A percentile compares a stretch with the other conserved stretches of the same genome.
phyloP scores from a whole-genome alignment of 805 yeast species.

The Suhomyces xylopsoci region DNA sequence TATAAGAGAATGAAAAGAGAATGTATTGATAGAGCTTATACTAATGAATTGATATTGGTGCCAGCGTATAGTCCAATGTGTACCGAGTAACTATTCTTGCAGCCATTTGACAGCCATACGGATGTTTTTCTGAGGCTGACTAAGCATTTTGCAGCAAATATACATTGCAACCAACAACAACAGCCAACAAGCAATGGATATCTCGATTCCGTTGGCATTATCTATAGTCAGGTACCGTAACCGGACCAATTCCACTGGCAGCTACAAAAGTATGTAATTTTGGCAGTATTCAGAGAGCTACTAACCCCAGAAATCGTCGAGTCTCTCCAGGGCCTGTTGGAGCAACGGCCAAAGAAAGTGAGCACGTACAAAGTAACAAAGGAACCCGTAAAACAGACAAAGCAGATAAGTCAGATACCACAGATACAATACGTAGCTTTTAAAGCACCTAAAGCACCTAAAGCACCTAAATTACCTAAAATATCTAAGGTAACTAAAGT shows the following conservation, averaged over 20 bases:
- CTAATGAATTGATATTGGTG: too few relatives aligned
- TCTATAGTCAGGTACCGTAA: background rate
- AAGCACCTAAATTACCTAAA: too few relatives aligned
- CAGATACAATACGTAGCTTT: background rate
- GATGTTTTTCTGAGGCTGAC: background rate
- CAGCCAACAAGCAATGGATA: background rate
- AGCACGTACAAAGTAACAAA: background rate
- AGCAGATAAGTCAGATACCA: background rate
- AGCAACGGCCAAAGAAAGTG: background rate
- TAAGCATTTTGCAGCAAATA: background rate
- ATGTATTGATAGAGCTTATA: too few relatives aligned
- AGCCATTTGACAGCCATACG: background rate
- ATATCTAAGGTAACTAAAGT: too few relatives aligned
- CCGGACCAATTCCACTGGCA: background rate
- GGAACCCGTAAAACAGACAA: too few relatives aligned
- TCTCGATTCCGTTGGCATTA: background rate
- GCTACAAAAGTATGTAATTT: background rate
- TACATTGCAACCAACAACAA: background rate
- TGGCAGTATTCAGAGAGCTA: background rate
- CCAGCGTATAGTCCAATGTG: too few relatives aligned
- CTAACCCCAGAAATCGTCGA: background rate
- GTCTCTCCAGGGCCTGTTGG: background rate
- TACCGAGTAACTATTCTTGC: too few relatives aligned
- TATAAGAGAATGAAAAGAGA: too few relatives aligned
- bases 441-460: too few relatives aligned